A percentile compares a stretch with the other conserved stretches of the same genome.
Conservation (phyloP, 2,329 filamentous ascomycete species). For the Podosphaera leucotricha region DNA sequence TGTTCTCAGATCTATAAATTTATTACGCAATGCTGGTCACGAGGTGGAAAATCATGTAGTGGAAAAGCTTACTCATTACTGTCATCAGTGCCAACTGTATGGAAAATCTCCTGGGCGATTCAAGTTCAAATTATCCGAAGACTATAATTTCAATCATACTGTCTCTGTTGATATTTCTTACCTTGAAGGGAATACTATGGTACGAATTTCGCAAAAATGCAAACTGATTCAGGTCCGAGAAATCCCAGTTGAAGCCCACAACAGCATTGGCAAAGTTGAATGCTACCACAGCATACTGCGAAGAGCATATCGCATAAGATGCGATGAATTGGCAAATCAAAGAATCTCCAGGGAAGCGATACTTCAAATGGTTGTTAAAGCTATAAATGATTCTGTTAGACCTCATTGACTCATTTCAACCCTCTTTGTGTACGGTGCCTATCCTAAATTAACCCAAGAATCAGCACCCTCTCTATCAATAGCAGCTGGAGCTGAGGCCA, state of each 20-base stretch:
- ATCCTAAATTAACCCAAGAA: too few species aligned
- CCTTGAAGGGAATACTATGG: not conserved
- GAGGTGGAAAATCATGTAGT: too few species aligned
- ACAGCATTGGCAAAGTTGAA: not conserved
- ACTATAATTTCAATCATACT: not conserved
- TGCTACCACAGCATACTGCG: not conserved
- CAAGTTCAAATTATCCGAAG: too few species aligned
- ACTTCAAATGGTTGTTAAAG: slow-evolving; percentile 1
- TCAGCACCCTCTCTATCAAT: too few species aligned
- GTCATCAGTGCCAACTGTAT: too few species aligned
- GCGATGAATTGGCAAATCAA: not conserved
- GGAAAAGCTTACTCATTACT: too few species aligned
- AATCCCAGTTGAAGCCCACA: slow-evolving; percentile 1
- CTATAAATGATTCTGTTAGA: slow-evolving; percentile 1
- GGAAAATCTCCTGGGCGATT: too few species aligned
- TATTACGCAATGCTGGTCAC: too few species aligned
- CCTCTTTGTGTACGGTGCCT: not conserved
- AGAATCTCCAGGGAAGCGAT: not conserved
- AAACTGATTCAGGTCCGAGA: not conserved
- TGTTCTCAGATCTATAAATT: too few species aligned
- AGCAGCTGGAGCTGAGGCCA: too few species aligned
- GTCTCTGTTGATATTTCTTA: slow-evolving; percentile 3
- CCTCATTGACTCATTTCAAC: not conserved
- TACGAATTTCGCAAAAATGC: slow-evolving; percentile 1
- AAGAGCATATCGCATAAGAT: not conserved